These are phyloP conservation scores for Teunomyces funiuensis DNA, from an alignment of 805 yeast genomes.

Conservation along the genomic window DNA sequence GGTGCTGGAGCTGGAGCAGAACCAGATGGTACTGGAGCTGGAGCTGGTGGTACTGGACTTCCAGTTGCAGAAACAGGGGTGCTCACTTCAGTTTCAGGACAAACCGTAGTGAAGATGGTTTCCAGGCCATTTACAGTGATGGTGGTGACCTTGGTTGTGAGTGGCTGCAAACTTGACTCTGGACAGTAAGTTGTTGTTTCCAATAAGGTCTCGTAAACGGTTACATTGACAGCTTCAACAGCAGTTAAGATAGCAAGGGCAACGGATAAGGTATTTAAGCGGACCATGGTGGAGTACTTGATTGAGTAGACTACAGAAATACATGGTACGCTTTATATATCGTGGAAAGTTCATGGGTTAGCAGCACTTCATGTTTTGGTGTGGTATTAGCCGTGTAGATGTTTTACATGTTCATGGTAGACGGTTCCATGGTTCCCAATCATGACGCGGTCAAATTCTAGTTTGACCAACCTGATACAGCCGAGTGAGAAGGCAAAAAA, in stretches of 20 bases:
- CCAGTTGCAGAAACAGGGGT: conserved; percentile 8
- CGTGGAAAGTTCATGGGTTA: background rate
- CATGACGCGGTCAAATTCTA: no score
- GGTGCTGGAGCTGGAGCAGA: conserved; percentile 5
- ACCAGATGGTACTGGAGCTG: conserved; percentile 8
- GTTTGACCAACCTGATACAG: no score
- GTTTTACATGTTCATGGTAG: background rate
- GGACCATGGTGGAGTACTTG: background rate
- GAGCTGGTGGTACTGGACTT: background rate
- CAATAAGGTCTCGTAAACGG: background rate
- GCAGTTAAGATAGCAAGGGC: background rate
- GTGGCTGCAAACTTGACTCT: conserved; percentile 10
- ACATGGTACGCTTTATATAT: no score
- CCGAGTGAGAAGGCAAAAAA: background rate
- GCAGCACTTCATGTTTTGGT: background rate
- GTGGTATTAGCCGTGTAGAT: background rate
- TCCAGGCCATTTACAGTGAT: conserved; percentile 13
- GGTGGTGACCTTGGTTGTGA: conserved; percentile 15
- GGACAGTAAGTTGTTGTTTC: conserved; percentile 22
- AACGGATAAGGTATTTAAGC: background rate
- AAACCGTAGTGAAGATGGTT: conserved; percentile 17
- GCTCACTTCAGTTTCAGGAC: conserved; percentile 12
- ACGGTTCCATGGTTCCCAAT: background rate
- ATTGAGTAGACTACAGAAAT: no score
- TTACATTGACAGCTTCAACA: background rate